A percentile compares a stretch with the other conserved stretches of the same genome.
Conservation (phyloP, 2,329 filamentous ascomycete genomes). For the Fusarium decemcellulare region DNA sequence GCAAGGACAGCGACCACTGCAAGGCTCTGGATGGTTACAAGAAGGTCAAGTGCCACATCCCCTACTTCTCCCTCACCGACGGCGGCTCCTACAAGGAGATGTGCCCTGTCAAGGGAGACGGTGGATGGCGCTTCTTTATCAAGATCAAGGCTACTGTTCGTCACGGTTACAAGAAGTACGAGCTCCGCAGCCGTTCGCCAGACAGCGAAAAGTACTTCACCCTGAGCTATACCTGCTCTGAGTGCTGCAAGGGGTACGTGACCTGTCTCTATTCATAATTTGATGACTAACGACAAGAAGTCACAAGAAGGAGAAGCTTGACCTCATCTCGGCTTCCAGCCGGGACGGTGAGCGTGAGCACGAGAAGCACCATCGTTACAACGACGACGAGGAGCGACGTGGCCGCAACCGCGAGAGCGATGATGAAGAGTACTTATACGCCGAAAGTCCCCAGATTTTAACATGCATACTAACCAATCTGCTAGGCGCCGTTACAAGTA, state of each 20-base stretch:
- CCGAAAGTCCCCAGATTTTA: neutral
- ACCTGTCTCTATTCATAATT: too few species aligned
- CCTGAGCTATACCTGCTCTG: slow-evolving; percentile 45
- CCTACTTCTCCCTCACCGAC: slow-evolving; percentile 43
- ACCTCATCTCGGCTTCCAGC: slow-evolving; percentile 22
- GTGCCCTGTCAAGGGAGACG: slow-evolving; percentile 44
- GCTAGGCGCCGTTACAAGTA: neutral
- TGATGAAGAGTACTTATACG: neutral
- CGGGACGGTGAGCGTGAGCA: neutral
- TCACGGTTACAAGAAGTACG: slow-evolving; percentile 40
- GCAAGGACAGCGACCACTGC: slow-evolving; percentile 41
- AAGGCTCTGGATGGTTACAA: slow-evolving; percentile 37
- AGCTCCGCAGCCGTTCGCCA: slow-evolving; percentile 43
- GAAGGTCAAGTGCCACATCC: slow-evolving; percentile 44
- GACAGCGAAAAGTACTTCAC: slow-evolving; percentile 45
- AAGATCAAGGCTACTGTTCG: slow-evolving; percentile 43
- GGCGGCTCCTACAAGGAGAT: slow-evolving; percentile 43
- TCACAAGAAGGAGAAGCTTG: slow-evolving; percentile 27
- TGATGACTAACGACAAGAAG: slow-evolving; percentile 17
- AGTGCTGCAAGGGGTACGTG: slow-evolving; percentile 46
- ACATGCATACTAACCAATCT: neutral
- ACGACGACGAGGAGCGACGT: neutral
- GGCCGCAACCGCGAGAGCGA: neutral
- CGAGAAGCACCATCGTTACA: slow-evolving; percentile 9
- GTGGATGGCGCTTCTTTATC: slow-evolving; percentile 48